A percentile compares a stretch with the other conserved stretches of the same genome.
Conservation (phyloP, 139 green algal species). For the Diplosphaera chodatii region DNA sequence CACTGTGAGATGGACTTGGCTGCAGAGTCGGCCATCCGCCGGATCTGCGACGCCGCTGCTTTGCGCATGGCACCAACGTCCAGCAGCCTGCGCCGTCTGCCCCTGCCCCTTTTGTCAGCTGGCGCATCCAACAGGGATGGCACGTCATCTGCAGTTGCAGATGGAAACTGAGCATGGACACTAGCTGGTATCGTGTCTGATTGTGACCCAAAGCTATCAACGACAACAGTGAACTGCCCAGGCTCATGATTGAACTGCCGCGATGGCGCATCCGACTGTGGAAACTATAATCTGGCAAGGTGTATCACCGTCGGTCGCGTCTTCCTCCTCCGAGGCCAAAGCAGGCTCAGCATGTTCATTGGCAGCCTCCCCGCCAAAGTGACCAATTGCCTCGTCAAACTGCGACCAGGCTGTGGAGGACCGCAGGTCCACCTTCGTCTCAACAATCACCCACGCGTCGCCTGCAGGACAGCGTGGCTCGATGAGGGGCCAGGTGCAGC, state of each 20-base stretch:
- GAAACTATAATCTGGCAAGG: too few species aligned
- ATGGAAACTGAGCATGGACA: too few species aligned
- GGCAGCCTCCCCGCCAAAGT: conserved; percentile 7
- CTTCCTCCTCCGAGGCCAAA: neutral
- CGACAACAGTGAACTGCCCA: too few species aligned
- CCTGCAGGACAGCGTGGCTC: too few species aligned
- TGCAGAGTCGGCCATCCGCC: conserved; percentile 18
- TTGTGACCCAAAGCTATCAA: too few species aligned
- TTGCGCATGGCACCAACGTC: conserved; percentile 8
- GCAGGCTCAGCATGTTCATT: neutral
- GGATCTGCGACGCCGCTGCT: conserved; percentile 9
- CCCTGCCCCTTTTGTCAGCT: neutral
- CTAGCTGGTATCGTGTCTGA: too few species aligned
- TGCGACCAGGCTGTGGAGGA: conserved; percentile 32
- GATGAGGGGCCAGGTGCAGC: too few species aligned
- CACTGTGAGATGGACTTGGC: conserved; percentile 23
- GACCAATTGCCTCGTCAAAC: conserved; percentile 31
- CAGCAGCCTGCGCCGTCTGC: neutral
- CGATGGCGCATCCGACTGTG: too few species aligned
- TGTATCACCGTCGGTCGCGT: too few species aligned
- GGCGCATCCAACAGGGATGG: neutral
- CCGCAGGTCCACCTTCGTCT: conserved; percentile 40
- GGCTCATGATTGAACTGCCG: too few species aligned
- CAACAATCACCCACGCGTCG: conserved; percentile 29
- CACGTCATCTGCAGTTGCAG: neutral